Evolutionary conservation across 2,329 filamentous ascomycete genomes (phyloP).

Genomic region (Aspergillus novofumigatus): DNA sequence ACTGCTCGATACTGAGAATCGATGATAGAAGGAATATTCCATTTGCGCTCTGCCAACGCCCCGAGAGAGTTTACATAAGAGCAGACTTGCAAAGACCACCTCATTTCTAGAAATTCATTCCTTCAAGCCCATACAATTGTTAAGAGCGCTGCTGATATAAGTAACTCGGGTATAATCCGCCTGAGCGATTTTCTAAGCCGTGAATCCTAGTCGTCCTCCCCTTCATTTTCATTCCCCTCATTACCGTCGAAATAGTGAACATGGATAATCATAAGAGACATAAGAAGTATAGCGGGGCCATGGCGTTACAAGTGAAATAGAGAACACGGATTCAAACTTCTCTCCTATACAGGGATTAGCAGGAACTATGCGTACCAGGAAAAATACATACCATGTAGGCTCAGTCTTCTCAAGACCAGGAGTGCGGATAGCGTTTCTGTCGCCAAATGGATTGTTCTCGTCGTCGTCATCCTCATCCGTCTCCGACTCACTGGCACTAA

Average conservation of each 20-base stretch:
- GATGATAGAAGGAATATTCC: neutral
- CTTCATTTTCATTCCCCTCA: neutral
- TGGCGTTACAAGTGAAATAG: neutral
- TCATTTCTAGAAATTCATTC: neutral
- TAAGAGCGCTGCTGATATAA: neutral
- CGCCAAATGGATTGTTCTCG: conserved; percentile 83
- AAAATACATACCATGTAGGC: conserved; percentile 31
- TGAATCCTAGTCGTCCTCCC: neutral
- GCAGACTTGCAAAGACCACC: neutral
- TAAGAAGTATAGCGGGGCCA: neutral
- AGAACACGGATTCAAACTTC: conserved; percentile 18
- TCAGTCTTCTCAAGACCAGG: conserved; percentile 28
- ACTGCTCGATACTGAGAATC: neutral
- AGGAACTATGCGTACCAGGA: neutral
- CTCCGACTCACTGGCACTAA: conserved; percentile 54
- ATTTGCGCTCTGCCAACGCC: neutral
- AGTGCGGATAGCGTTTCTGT: conserved; percentile 61
- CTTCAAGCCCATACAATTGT: neutral
- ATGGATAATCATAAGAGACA: neutral
- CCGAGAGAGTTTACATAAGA: neutral
- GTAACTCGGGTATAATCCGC: neutral
- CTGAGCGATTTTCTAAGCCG: neutral
- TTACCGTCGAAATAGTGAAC: neutral
- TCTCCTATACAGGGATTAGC: conserved; percentile 22
- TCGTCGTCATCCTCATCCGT: conserved; percentile 63